phyloP scores from a whole-genome alignment of 2,329 filamentous ascomycete genomes.

The Lecanicillium sp. region DNA sequence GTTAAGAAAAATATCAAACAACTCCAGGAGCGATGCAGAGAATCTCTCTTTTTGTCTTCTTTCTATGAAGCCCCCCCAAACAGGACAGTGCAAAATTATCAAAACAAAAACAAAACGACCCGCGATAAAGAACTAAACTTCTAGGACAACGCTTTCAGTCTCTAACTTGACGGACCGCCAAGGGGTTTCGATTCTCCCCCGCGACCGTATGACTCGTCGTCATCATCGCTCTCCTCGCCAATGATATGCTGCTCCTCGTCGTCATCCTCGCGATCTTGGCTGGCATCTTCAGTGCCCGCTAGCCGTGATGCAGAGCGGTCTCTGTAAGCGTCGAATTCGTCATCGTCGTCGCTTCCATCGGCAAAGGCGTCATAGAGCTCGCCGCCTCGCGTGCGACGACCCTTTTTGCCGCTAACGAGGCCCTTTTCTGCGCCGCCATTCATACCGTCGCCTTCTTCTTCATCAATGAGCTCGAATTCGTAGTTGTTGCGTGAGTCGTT shows the following conservation, averaged over 20 bases:
- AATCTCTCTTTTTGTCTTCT: too few relatives aligned
- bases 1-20: too few relatives aligned
- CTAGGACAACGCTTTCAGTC: too few relatives aligned
- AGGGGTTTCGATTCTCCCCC: neutral
- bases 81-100: too few relatives aligned
- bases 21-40: too few relatives aligned
- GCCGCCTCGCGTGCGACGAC: constrained; percentile 58
- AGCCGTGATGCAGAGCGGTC: constrained; percentile 25
- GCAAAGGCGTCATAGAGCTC: constrained; percentile 98
- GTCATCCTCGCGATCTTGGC: constrained; percentile 18
- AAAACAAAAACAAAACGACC: neutral
- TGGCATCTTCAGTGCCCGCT: constrained; percentile 9
- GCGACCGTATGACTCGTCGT: constrained; percentile 11
- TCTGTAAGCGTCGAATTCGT: constrained; percentile 35
- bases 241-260: constrained; percentile 41
- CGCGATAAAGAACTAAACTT: neutral
- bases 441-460: constrained; percentile 60
- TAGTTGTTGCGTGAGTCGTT: constrained; percentile 75
- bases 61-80: too few relatives aligned
- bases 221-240: constrained; percentile 36
- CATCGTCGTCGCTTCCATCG: constrained; percentile 72
- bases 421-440: constrained; percentile 36
- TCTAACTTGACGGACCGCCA: neutral
- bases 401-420: constrained; percentile 29
- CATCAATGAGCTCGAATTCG: constrained; percentile 88